These are phyloP conservation scores for Dictyostelium capitatum DNA, from an alignment of 78 protist species.

Conservation along the genomic window DNA sequence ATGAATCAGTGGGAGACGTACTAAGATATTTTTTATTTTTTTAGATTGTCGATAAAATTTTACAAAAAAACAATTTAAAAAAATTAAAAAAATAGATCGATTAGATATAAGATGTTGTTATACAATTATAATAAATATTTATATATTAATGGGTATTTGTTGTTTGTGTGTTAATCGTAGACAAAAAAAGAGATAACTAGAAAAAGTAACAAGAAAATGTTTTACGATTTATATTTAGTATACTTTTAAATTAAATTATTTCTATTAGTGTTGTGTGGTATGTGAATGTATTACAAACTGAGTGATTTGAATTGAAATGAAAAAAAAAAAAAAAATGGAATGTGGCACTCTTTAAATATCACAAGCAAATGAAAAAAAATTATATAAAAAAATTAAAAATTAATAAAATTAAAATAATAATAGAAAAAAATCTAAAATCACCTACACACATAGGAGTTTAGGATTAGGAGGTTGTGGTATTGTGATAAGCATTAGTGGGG, in stretches of 20 bases:
- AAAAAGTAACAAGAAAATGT: constrained; percentile 21
- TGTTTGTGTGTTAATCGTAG: too few relatives aligned
- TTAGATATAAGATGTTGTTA: background rate
- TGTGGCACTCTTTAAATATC: background rate
- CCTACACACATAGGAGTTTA: too few relatives aligned
- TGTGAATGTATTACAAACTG: background rate
- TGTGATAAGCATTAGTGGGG: too few relatives aligned
- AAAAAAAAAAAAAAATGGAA: constrained; percentile 5
- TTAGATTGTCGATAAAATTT: background rate
- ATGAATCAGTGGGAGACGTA: background rate
- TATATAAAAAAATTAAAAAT: background rate
- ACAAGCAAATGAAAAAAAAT: background rate
- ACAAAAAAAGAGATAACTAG: constrained; percentile 14
- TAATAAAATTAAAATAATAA: background rate
- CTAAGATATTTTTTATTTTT: too few relatives aligned
- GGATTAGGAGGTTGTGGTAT: too few relatives aligned
- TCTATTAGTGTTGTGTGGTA: constrained; percentile 1
- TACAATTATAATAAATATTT: background rate
- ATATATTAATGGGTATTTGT: too few relatives aligned
- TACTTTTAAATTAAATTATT: constrained; percentile 23
- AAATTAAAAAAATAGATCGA: background rate
- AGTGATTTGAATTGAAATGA: background rate
- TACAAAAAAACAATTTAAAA: background rate
- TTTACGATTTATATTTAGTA: background rate
- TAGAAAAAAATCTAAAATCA: too few relatives aligned